Evolutionary conservation across 352 stramenopile genomes (phyloP), one percentile per base, ranked within the genome.

Genomic region (Globisporangium canariense): DNA sequence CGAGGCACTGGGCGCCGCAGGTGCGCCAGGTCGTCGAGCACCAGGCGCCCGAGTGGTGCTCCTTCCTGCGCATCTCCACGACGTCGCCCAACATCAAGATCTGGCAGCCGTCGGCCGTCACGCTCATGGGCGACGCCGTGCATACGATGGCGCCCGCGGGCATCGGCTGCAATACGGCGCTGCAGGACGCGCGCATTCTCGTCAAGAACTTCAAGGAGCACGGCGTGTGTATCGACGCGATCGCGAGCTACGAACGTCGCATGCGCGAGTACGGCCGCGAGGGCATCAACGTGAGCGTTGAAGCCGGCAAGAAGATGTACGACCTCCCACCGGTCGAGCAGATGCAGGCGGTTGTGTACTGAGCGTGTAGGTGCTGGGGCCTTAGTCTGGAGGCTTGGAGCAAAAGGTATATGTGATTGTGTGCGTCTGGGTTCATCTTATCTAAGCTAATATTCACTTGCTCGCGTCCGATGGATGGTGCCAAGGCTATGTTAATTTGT

Each of bases 21-120:
- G 67, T 90, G 13, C 78, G 71, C 0, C 60, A 77, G n/a, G 56
- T 90, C 1, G 56, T 90, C 16, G 70, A 82, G 52, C 34, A 71
- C 14, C 77, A 88, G 43, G 58, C 66, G 0, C 75, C 71, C 2
- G 76, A 84, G 47, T 84, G 71, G 73, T 78, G 73, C 58, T 86
- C 79, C 16, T 86, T 88, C 69, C 72, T 87, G 41, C 73, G 72
- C 20, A 79, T 90, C 57, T 88, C 77, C n/a, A 86, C 77, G 28
- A 87, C 80, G 67, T 70, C 75, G 4, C 81, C 79, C 0, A 68
- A 88, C 1, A 69, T 90, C 46, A 54, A 62, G 16, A 49, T 58
- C 32, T 90, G 81, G 81, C 20, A 73, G 22, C 66, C 81, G 11
- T 78, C 71, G 2, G 60, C 52, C 0, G 76, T 90, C 10, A 90